Percentiles rank a stretch among this genome's conserved stretches.
Evolutionary conservation across 192 early-diverging fungal species (phyloP).

Genomic region (Umbelopsis sp.): DNA sequence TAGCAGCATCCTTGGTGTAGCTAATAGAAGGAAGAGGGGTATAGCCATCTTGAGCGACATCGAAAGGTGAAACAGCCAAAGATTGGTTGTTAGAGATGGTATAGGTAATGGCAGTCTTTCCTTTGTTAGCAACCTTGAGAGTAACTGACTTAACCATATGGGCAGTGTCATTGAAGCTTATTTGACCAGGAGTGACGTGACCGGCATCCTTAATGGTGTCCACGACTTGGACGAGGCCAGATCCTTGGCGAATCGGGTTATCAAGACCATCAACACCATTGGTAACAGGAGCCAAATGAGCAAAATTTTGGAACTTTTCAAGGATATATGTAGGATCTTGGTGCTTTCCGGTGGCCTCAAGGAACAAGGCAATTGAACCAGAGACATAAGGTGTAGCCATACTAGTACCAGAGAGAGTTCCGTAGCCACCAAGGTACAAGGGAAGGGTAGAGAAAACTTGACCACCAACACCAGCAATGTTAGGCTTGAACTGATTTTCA

Average conservation of each 20-base stretch:
- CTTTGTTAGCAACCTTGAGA: constrained; percentile 45
- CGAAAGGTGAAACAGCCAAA: constrained; percentile 40
- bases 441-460: constrained; percentile 58
- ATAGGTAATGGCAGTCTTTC: constrained; percentile 33
- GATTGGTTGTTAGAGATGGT: constrained; percentile 35
- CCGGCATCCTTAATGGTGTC: constrained; percentile 38
- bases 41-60: constrained; percentile 1
- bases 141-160: constrained; percentile 29
- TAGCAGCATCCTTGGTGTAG: constrained; percentile 18
- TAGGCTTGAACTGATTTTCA: constrained; percentile 61
- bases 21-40: constrained; percentile 20
- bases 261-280: constrained; percentile 20
- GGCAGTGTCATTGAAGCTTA: constrained; percentile 54
- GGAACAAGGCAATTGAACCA: constrained; percentile 48
- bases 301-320: constrained; percentile 38
- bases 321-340: constrained; percentile 26
- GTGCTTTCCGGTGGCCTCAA: constrained; percentile 39
- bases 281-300: constrained; percentile 21
- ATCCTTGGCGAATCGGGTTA: constrained; percentile 47
- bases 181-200: constrained; percentile 43
- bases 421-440: constrained; percentile 41
- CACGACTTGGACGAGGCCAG: constrained; percentile 54
- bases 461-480: constrained; percentile 54
- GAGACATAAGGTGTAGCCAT: constrained; percentile 64
- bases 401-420: constrained; percentile 53